Conservation (phyloP, 176 grass and related monocot species). For the Miscanthus lutarioriparius region DNA sequence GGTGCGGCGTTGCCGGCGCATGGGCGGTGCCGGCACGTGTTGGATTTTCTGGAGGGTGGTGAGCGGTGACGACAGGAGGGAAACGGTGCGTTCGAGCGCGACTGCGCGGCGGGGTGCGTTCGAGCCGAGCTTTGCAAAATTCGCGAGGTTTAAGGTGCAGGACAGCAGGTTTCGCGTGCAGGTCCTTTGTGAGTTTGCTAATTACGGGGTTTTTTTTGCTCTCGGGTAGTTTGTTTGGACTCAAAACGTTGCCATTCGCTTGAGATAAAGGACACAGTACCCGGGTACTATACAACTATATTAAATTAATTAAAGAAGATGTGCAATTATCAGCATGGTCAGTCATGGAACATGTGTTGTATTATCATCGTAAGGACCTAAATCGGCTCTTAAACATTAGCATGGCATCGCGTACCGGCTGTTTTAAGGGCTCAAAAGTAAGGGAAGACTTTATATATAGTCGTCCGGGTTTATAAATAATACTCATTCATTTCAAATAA, state of each 20-base stretch:
- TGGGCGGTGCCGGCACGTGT: not conserved
- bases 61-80: slow-evolving; percentile 14
- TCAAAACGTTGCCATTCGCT: slow-evolving; percentile 21
- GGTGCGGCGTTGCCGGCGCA: slow-evolving; percentile 34
- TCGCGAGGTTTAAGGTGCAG: slow-evolving; percentile 24
- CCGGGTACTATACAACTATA: not conserved
- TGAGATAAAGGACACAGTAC: not conserved
- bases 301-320: not conserved
- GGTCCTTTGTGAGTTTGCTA: too few relatives aligned
- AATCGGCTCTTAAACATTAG: not conserved
- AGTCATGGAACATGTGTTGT: not conserved
- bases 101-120: not conserved
- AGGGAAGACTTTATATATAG: too few relatives aligned
- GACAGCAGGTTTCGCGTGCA: too few relatives aligned
- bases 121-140: slow-evolving; percentile 10
- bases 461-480: too few relatives aligned
- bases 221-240: slow-evolving; percentile 25
- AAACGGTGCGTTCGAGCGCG: slow-evolving; percentile 14
- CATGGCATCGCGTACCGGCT: too few relatives aligned
- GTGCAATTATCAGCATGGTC: not conserved
- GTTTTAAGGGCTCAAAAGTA: not conserved
- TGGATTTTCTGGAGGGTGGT: slow-evolving; percentile 18
- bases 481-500: too few relatives aligned
- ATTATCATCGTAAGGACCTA: not conserved
- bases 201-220: too few relatives aligned